Percentiles rank a stretch among this genome's conserved stretches.
Evolutionary conservation across 371 early-diverging fungal genomes (phyloP).

Genomic region (Thermomucor indicae-seudaticae): DNA sequence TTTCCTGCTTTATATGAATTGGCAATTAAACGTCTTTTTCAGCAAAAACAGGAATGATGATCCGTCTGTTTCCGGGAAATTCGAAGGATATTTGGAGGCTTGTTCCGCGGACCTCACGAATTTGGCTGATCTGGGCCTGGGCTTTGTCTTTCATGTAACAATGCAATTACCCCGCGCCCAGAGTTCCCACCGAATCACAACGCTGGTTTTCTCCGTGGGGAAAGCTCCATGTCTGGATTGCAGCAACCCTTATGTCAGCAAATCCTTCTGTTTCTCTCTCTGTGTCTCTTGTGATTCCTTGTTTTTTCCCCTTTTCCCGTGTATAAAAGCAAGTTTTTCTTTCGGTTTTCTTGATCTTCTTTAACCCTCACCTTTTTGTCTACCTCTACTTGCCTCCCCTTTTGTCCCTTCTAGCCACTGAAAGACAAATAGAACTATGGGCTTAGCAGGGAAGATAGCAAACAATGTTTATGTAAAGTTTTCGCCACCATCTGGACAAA

Average conservation of each 20-base stretch:
- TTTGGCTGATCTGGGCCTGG: no score
- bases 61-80: no score
- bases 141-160: no score
- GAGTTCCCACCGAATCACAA: slow-evolving; percentile 7
- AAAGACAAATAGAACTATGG: not conserved
- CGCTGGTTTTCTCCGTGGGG: slow-evolving; percentile 2
- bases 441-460: slow-evolving; percentile 9
- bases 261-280: not conserved
- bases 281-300: no score
- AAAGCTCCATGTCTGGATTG: not conserved
- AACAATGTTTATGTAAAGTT: slow-evolving; percentile 33
- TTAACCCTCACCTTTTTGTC: slow-evolving; percentile 2
- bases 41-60: no score
- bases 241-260: slow-evolving; percentile 5
- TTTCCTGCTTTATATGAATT: no score
- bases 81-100: no score
- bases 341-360: not conserved
- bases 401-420: not conserved
- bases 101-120: no score
- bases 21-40: no score
- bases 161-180: no score
- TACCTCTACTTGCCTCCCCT: not conserved
- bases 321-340: slow-evolving; percentile 1
- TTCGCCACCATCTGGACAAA: not conserved
- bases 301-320: slow-evolving; percentile 3